Evolutionary conservation across 176 grass and related monocot genomes (phyloP), one percentile per base, ranked within the genome.

Genomic region (Pharus latifolius): DNA sequence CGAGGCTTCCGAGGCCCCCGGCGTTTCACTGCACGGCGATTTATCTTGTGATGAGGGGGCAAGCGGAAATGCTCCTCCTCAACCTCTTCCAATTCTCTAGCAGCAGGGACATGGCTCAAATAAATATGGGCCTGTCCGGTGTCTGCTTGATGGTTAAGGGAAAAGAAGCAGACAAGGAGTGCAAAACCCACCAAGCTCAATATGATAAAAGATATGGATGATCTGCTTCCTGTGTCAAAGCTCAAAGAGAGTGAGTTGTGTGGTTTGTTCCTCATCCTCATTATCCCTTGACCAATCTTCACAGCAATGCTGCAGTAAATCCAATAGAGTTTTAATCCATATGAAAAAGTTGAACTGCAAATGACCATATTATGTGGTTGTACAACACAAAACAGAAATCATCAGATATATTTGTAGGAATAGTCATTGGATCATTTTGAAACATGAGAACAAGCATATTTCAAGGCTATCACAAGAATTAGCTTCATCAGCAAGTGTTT

Each of bases 221-320:
- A 83, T 89, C 52, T 84, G 38, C 53, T 83, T 75, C 88, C 85
- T 82, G 92, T 76, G 82, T 82, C 72, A 63, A 78, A 97, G 73
- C 50, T 42, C 49, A 88, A 83, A 90, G 81, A 65, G 78, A 80
- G 82, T 90, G 81, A 75, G 85, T 92, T 92, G 67, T 75, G 43
- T 33, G 83, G 74, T 85, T 83, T 87, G 67, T 75, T 81, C 78
- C 82, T 85, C 86, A 87, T 98, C 84, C 80, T 90, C 80, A 64
- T 76, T 88, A 62, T 74, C 37, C 61, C 83, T 25, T 87, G 82
- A 77, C 71, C 80, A 78, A 85, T 75, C 81, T 76, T 80, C 84
- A 88, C 75, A 68, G 61, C 24, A 79, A 74, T 78, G 17, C 78
- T 90, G 86, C 86, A 88, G 49, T 76, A 58, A 78, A 91, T 57